Evolutionary conservation across 257 asterid species (phyloP).

Genomic region (Nicotiana tabacum): DNA sequence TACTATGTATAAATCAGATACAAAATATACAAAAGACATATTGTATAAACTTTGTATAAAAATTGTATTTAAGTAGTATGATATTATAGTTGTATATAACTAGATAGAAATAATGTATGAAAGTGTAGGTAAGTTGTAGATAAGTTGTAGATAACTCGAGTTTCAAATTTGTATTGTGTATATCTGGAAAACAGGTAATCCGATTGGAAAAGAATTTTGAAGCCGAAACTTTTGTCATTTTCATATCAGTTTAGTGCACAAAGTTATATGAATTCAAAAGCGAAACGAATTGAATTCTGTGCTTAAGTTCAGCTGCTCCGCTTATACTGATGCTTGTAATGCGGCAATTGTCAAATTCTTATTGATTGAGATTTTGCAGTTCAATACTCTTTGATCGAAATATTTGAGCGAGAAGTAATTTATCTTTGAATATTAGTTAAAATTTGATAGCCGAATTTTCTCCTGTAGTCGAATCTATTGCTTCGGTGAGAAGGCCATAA

Average conservation of each 20-base stretch:
- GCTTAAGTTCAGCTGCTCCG: background rate
- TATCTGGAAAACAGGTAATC: background rate
- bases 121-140: too few relatives aligned
- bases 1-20: too few relatives aligned
- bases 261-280: background rate
- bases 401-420: background rate
- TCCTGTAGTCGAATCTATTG: background rate
- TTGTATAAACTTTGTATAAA: too few relatives aligned
- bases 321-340: background rate
- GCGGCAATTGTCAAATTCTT: background rate
- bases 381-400: background rate
- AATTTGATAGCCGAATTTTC: background rate
- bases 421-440: background rate
- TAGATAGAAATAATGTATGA: too few relatives aligned
- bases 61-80: too few relatives aligned
- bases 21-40: too few relatives aligned
- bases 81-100: too few relatives aligned
- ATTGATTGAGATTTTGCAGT: background rate
- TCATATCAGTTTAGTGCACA: background rate
- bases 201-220: background rate
- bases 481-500: background rate
- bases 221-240: background rate
- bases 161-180: background rate
- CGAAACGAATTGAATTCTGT: background rate
- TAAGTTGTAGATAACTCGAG: too few relatives aligned